Conservation (phyloP, 345 rosid genomes). For the Gossypium stocksii region DNA sequence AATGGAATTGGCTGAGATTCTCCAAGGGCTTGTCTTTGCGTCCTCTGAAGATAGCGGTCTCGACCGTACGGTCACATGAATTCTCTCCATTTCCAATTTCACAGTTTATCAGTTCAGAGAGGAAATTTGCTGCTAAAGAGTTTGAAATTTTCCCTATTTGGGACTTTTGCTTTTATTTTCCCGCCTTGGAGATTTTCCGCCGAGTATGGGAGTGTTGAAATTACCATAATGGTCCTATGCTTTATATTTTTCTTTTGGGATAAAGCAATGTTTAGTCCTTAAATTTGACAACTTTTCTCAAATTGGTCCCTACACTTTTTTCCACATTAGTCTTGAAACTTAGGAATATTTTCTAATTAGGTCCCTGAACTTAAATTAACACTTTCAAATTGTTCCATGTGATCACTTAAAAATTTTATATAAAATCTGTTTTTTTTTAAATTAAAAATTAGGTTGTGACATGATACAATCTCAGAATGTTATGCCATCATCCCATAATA, state of each 20-base stretch:
- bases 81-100: conserved; percentile 60
- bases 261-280: background rate
- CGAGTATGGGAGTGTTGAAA: background rate
- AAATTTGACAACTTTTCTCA: background rate
- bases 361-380: too few relatives aligned
- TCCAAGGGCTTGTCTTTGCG: conserved; percentile 76
- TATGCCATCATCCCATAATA: too few relatives aligned
- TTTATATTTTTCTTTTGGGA: background rate
- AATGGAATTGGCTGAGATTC: conserved; percentile 61
- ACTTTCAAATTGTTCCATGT: too few relatives aligned
- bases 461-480: too few relatives aligned
- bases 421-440: too few relatives aligned
- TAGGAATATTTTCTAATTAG: too few relatives aligned
- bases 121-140: background rate
- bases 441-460: too few relatives aligned
- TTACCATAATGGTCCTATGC: background rate
- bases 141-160: background rate
- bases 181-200: background rate
- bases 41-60: conserved; percentile 80
- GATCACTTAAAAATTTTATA: too few relatives aligned
- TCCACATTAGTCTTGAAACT: too few relatives aligned
- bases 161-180: background rate
- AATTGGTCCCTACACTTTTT: too few relatives aligned
- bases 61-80: conserved; percentile 76
- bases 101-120: background rate